A percentile compares a stretch with the other conserved stretches of the same genome.
phyloP scores from a whole-genome alignment of 2,329 filamentous ascomycete genomes.

The Coniochaeta prunicola region DNA sequence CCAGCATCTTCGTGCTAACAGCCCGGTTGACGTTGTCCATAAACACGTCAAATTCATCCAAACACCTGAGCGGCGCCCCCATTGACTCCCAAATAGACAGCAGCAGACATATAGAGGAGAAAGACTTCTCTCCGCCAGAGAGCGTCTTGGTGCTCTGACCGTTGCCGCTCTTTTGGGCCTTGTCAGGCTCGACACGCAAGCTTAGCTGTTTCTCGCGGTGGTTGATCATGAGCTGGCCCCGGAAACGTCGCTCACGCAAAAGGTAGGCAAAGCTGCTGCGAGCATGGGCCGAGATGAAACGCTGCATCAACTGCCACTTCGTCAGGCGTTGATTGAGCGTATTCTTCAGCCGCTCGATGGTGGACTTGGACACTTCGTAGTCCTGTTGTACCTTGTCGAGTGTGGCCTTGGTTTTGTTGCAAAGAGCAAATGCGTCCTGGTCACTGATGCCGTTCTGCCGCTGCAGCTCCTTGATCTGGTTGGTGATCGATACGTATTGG shows the following conservation, averaged over 20 bases:
- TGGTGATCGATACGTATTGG: slow-evolving; percentile 46
- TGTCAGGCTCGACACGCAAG: slow-evolving; percentile 65
- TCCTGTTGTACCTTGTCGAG: slow-evolving; percentile 34
- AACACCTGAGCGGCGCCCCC: slow-evolving; percentile 86
- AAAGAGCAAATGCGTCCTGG: slow-evolving; percentile 51
- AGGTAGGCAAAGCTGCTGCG: slow-evolving; percentile 83
- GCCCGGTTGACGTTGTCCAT: slow-evolving; percentile 97
- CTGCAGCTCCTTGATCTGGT: slow-evolving; percentile 52
- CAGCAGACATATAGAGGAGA: slow-evolving; percentile 90
- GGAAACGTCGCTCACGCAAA: slow-evolving; percentile 81
- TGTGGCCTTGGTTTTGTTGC: slow-evolving; percentile 27
- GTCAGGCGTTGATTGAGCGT: slow-evolving; percentile 63
- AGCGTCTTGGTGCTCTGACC: slow-evolving; percentile 86
- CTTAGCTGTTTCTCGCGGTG: slow-evolving; percentile 69
- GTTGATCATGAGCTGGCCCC: slow-evolving; percentile 72
- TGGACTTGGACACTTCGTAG: slow-evolving; percentile 34
- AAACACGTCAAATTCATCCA: slow-evolving; percentile 98
- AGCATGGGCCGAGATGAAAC: slow-evolving; percentile 77
- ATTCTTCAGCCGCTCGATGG: slow-evolving; percentile 37
- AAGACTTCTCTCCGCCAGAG: slow-evolving; percentile 95
- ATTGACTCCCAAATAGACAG: slow-evolving; percentile 96
- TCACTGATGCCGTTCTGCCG: slow-evolving; percentile 55
- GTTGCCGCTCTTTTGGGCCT: slow-evolving; percentile 59
- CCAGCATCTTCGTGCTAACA: slow-evolving; percentile 89
- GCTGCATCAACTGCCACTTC: slow-evolving; percentile 76